These are phyloP conservation scores for Acorus calamus DNA, from an alignment of 106 monocot species.

Conservation along the genomic window DNA sequence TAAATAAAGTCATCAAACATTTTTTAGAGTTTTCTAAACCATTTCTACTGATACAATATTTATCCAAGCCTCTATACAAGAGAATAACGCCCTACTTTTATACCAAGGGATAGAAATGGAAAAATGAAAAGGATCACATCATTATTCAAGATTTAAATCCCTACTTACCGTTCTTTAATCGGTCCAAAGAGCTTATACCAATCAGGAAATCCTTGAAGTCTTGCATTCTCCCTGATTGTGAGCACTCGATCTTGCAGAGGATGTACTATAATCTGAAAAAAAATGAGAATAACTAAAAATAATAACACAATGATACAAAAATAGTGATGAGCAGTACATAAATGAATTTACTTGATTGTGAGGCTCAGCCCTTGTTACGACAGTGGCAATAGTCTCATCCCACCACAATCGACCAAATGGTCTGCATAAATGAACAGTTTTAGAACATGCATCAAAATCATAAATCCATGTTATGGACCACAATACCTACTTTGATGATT, in stretches of 20 bases:
- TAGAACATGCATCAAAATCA: no score
- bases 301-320: background rate
- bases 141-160: background rate
- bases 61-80: no score
- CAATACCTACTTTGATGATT: constrained; percentile 47
- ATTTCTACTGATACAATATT: no score
- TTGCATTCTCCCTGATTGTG: constrained; percentile 77
- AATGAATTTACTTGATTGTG: constrained; percentile 29
- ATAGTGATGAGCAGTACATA: background rate
- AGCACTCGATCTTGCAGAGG: constrained; percentile 75
- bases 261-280: constrained; percentile 54
- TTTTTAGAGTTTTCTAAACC: no score
- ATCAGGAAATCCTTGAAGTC: constrained; percentile 88
- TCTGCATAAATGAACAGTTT: constrained; percentile 10
- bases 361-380: constrained; percentile 65
- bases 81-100: background rate
- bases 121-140: background rate
- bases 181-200: constrained; percentile 59
- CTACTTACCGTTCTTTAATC: constrained; percentile 49
- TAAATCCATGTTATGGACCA: no score
- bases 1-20: no score
- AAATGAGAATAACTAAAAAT: background rate
- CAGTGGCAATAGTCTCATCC: constrained; percentile 79
- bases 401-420: constrained; percentile 77
- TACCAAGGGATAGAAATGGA: background rate